Percentiles rank a stretch among this genome's conserved stretches.
phyloP scores from a whole-genome alignment of 2,329 filamentous ascomycete genomes.

The Pseudogymnoascus sp. region DNA sequence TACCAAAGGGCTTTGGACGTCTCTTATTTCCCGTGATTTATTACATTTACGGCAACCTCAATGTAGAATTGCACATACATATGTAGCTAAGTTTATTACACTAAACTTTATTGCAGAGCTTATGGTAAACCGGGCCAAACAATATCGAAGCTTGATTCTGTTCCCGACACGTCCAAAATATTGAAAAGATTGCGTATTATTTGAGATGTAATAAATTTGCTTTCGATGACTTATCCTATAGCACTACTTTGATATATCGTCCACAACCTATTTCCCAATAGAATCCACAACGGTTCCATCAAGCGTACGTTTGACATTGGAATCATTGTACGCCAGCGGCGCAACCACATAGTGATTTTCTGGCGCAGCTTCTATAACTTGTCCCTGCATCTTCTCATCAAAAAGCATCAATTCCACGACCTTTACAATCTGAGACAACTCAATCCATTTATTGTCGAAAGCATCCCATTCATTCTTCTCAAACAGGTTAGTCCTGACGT shows the following conservation, averaged over 20 bases:
- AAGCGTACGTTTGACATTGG: conserved; percentile 5
- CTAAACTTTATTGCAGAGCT: neutral
- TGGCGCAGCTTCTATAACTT: conserved; percentile 4
- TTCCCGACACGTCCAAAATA: neutral
- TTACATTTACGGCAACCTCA: neutral
- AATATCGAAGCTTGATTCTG: neutral
- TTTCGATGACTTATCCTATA: neutral
- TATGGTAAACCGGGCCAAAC: neutral
- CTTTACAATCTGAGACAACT: conserved; percentile 8
- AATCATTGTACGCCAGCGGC: conserved; percentile 7
- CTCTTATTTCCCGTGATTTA: neutral
- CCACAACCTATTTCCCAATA: neutral
- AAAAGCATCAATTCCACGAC: conserved; percentile 7
- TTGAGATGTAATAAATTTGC: neutral
- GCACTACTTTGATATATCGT: neutral
- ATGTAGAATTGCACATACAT: neutral
- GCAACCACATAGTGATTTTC: conserved; percentile 6
- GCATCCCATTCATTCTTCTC: conserved; percentile 11
- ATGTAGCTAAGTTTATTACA: neutral
- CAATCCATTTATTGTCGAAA: conserved; percentile 6
- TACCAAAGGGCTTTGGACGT: neutral
- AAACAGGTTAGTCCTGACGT: conserved; percentile 10
- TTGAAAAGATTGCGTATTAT: neutral
- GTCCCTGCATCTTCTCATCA: conserved; percentile 1
- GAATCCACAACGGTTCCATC: neutral